Evolutionary conservation across 257 asterid species (phyloP).

Genomic region (Vinca minor): DNA sequence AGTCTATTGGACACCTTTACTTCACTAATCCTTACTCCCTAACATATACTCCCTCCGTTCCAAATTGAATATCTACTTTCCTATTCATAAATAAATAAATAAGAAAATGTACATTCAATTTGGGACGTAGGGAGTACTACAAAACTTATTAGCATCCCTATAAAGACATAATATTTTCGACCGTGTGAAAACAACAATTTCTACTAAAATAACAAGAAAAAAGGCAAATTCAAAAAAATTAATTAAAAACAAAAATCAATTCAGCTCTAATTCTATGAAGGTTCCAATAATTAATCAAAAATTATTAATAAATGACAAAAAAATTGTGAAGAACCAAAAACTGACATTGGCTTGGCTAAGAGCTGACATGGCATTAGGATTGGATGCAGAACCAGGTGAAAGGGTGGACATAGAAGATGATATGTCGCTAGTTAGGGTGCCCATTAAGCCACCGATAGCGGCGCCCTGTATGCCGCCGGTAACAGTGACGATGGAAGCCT

Average conservation of each 20-base stretch:
- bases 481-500: slow-evolving; percentile 71
- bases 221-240: neutral
- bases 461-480: slow-evolving; percentile 81
- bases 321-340: slow-evolving; percentile 5
- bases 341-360: slow-evolving; percentile 75
- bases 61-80: too few species aligned
- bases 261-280: neutral
- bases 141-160: too few species aligned
- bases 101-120: too few species aligned
- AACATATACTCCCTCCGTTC: too few species aligned
- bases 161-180: too few species aligned
- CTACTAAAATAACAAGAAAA: neutral
- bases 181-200: too few species aligned
- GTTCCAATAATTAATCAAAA: neutral
- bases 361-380: slow-evolving; percentile 71
- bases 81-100: too few species aligned
- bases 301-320: neutral
- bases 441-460: slow-evolving; percentile 79
- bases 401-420: slow-evolving; percentile 50
- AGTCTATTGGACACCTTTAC: too few species aligned
- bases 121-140: too few species aligned
- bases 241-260: neutral
- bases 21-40: neutral
- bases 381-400: slow-evolving; percentile 56
- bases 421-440: slow-evolving; percentile 57